Evolutionary conservation across 2,329 filamentous ascomycete genomes (phyloP), one percentile per base, ranked within the genome.

Genomic region (Triangularia setosa): DNA sequence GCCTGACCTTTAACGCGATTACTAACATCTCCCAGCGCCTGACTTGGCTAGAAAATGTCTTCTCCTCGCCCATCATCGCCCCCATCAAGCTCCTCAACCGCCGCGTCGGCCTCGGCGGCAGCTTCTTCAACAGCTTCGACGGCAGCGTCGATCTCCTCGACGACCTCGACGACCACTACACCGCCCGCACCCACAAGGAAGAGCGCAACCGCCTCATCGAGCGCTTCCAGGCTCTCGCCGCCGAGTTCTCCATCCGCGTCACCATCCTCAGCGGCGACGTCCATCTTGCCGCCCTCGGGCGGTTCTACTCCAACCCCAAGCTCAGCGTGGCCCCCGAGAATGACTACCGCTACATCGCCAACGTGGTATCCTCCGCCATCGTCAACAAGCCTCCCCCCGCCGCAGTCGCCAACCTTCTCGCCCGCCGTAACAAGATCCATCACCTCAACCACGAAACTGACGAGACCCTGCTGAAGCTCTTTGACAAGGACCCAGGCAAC

Each of bases 141-240:
- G 94, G 94, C 59, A 93, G 90, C 62, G 90, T 97, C 24, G 95
- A 98, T 78, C 87, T 98, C 24, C 81, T 97, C 16, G 93, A 97
- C 74, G 93, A 96, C 70, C 82, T 97, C 21, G 94, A 98, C 75
- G 95, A 99, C 75, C 95, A 99, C 74, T 97, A 97, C 80, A 97
- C 94, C 1, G 92, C 93, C 5, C 87, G 87, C 67, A 92, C 93
- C 59, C 94, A 98, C 82, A 98, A 97, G 78, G 84, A 86, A 65
- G 94, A 98, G 81, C 90, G 94, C 54, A 88, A 88, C 63, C 82
- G 87, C 44, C 81, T 98, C 53, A 83, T 99, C 48, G 85, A 92
- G 71, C 87, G 91, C 69, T 82, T 99, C 44, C 95, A 99, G 77
- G 84, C 87, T 44, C 83, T 98, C 56, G 90, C 93, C 30, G 88